Percentiles rank a stretch among this genome's conserved stretches.
phyloP scores from a whole-genome alignment of 441 rosid species.

The Mallotus japonicus region DNA sequence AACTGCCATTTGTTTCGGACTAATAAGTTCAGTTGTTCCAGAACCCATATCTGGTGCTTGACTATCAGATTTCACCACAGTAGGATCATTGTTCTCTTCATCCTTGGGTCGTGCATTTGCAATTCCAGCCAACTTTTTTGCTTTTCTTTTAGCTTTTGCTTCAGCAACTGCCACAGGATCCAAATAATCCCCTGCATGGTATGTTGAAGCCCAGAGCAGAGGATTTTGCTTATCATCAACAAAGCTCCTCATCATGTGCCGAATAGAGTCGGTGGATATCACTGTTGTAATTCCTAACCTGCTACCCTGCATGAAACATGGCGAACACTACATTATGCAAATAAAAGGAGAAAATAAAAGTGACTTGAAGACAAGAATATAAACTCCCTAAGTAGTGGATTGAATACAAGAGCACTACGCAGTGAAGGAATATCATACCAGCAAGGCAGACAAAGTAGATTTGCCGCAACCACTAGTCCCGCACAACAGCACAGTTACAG shows the following conservation, averaged over 20 bases:
- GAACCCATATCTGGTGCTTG: constrained; percentile 39
- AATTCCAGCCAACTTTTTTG: constrained; percentile 53
- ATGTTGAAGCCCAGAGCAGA: constrained; percentile 92
- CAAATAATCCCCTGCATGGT: constrained; percentile 89
- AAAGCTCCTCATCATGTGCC: constrained; percentile 98
- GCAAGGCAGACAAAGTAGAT: constrained; percentile 96
- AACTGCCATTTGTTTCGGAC: constrained; percentile 85
- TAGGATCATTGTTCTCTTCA: constrained; percentile 37
- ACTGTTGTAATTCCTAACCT: constrained; percentile 95
- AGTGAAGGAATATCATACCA: constrained; percentile 48
- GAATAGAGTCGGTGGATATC: constrained; percentile 83
- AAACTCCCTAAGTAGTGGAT: background rate
- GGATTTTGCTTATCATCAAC: constrained; percentile 88
- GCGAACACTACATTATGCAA: background rate
- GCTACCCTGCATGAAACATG: constrained; percentile 58
- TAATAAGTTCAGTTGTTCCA: constrained; percentile 44
- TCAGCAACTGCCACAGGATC: constrained; percentile 87
- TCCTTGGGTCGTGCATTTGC: constrained; percentile 41
- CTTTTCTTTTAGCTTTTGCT: constrained; percentile 78
- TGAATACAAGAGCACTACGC: constrained; percentile 9
- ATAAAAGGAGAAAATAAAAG: background rate
- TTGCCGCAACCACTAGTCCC: constrained; percentile 99
- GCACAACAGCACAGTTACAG: constrained; percentile 89
- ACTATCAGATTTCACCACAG: constrained; percentile 40
- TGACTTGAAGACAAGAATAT: background rate